Percentiles rank a stretch among this genome's conserved stretches.
These are phyloP conservation scores for Speleostelium caveatum DNA, from an alignment of 78 protist genomes.

Conservation along the genomic window DNA sequence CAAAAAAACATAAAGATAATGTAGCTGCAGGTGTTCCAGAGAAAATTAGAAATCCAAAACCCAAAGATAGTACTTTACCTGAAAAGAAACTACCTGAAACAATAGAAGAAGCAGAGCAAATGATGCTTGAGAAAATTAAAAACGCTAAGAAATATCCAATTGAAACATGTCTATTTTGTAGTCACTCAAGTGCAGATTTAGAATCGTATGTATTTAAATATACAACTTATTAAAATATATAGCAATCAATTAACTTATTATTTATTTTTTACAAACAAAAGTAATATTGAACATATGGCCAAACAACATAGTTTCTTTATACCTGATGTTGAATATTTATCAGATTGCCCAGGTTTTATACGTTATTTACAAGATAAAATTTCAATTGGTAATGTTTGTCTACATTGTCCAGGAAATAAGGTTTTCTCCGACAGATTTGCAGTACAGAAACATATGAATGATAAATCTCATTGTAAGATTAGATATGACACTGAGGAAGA, in stretches of 20 bases:
- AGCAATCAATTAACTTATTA: too few relatives aligned
- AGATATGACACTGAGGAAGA: constrained; percentile 52
- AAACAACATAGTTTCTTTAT: constrained; percentile 88
- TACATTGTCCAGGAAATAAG: constrained; percentile 86
- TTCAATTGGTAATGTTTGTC: constrained; percentile 84
- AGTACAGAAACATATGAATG: constrained; percentile 87
- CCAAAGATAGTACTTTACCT: background rate
- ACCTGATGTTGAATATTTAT: constrained; percentile 89
- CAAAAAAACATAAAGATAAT: constrained; percentile 87
- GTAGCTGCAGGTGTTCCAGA: constrained; percentile 67
- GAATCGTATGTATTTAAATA: background rate
- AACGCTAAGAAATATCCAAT: constrained; percentile 73
- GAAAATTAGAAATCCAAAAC: constrained; percentile 51
- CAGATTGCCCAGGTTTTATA: constrained; percentile 86
- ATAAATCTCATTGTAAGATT: constrained; percentile 70
- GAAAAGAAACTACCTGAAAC: constrained; percentile 53
- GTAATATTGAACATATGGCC: constrained; percentile 88
- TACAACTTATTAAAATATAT: background rate
- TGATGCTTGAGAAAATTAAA: constrained; percentile 59
- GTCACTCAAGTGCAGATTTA: constrained; percentile 2
- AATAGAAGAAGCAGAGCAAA: constrained; percentile 53
- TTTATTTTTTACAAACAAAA: background rate
- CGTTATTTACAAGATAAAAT: constrained; percentile 82
- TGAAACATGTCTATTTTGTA: constrained; percentile 86
- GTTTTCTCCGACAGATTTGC: constrained; percentile 72